phyloP scores from a whole-genome alignment of 306 rosid species.

The Dalbergia cochinchinensis region DNA sequence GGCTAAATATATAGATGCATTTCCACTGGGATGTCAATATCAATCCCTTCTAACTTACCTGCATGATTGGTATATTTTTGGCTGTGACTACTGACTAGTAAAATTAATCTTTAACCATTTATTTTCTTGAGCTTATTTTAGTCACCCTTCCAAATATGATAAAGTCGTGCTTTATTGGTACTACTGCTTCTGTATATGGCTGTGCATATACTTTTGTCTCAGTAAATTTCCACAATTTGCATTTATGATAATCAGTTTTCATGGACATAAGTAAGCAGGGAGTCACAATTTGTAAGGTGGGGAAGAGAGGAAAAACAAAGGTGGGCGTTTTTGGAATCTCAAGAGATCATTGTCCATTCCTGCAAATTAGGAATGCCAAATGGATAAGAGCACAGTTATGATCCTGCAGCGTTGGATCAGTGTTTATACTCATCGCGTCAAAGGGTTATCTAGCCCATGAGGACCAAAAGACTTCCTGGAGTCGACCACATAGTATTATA shows the following conservation, averaged over 20 bases:
- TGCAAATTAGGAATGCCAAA: background rate
- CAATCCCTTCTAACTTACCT: slow-evolving; percentile 19
- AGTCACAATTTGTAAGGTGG: slow-evolving; percentile 3
- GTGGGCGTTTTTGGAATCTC: slow-evolving; percentile 33
- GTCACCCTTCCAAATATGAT: slow-evolving; percentile 29
- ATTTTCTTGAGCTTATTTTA: background rate
- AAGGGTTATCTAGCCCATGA: slow-evolving; percentile 16
- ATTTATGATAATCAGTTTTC: slow-evolving; percentile 7
- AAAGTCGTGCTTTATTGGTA: background rate
- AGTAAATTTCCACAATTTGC: slow-evolving; percentile 29
- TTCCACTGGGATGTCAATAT: slow-evolving; percentile 9
- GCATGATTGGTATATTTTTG: background rate
- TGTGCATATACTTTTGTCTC: slow-evolving; percentile 10
- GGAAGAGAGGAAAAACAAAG: background rate
- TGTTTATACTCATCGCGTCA: slow-evolving; percentile 10
- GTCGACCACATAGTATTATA: slow-evolving; percentile 38
- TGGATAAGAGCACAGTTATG: background rate
- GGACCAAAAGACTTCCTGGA: background rate
- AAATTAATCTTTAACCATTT: slow-evolving; percentile 30
- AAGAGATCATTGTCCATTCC: slow-evolving; percentile 27
- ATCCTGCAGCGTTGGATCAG: slow-evolving; percentile 40
- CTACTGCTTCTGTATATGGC: background rate
- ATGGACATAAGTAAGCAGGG: slow-evolving; percentile 21
- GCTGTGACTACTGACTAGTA: slow-evolving; percentile 12
- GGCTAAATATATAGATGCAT: background rate